Conservation (phyloP, 352 stramenopile genomes). For the Globisporangium heterothallicum region DNA sequence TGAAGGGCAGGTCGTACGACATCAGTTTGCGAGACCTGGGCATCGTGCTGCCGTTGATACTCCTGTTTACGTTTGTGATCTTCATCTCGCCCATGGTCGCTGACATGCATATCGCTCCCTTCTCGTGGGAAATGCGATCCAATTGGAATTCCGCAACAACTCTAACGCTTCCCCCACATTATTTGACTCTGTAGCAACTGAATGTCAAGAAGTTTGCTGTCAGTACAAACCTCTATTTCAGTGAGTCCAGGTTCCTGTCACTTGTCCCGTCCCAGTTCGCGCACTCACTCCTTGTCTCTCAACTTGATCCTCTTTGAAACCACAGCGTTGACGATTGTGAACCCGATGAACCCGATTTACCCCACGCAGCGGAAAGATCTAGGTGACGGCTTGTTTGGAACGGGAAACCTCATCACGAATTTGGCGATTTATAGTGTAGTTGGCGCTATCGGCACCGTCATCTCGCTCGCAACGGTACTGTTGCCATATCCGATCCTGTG, state of each 20-base stretch:
- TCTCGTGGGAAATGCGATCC: too few relatives aligned
- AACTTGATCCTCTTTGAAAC: not conserved
- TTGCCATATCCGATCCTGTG: conserved; percentile 68
- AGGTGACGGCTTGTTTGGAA: conserved; percentile 39
- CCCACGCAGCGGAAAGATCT: conserved; percentile 41
- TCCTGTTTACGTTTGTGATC: conserved; percentile 60
- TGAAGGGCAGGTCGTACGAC: conserved; percentile 51
- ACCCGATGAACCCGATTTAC: conserved; percentile 61
- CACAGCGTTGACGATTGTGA: conserved; percentile 55
- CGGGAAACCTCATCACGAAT: conserved; percentile 54
- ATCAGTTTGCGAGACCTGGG: conserved; percentile 61
- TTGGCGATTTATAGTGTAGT: conserved; percentile 63
- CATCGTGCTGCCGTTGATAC: conserved; percentile 48
- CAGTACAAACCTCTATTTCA: conserved; percentile 75
- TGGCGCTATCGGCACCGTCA: conserved; percentile 52
- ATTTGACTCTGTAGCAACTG: conserved; percentile 21
- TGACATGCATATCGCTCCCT: not conserved
- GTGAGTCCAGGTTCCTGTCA: too few relatives aligned
- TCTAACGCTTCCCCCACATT: not conserved
- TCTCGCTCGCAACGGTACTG: conserved; percentile 50
- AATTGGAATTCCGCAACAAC: too few relatives aligned
- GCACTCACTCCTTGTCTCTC: not conserved
- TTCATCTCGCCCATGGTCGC: conserved; percentile 51
- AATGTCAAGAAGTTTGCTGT: conserved; percentile 80
- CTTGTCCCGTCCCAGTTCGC: not conserved